These are phyloP conservation scores for Wickerhamiella qilinensis DNA, from an alignment of 805 yeast genomes.

Conservation along the genomic window DNA sequence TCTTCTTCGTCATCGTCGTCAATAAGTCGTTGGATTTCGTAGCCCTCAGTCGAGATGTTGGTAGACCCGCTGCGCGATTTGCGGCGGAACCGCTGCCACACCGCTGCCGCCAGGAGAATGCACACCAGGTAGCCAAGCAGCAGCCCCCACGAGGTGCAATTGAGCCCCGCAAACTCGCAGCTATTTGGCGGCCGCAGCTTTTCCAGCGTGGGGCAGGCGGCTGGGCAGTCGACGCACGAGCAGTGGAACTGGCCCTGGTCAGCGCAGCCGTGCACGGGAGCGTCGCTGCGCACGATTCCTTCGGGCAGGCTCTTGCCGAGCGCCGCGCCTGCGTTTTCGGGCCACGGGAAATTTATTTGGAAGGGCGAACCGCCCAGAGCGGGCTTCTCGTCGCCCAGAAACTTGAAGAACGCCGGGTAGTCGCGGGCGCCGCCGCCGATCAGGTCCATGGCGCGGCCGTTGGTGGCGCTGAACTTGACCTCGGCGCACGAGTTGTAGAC, in stretches of 20 bases:
- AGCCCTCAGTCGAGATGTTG: neutral
- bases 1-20: conserved; percentile 22
- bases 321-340: conserved; percentile 37
- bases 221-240: conserved; percentile 79
- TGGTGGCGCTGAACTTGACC: conserved; percentile 84
- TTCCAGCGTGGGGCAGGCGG: conserved; percentile 58
- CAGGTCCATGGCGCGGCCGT: conserved; percentile 91
- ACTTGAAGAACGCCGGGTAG: conserved; percentile 58
- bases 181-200: conserved; percentile 23
- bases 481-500: conserved; percentile 77
- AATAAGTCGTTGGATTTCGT: conserved; percentile 22
- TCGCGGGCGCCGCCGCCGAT: conserved; percentile 93
- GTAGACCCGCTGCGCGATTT: neutral
- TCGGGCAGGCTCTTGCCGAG: neutral
- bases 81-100: conserved; percentile 6
- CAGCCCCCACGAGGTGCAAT: conserved; percentile 58
- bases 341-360: conserved; percentile 65
- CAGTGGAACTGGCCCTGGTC: conserved; percentile 39
- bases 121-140: conserved; percentile 26
- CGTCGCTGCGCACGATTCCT: neutral
- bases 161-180: conserved; percentile 46
- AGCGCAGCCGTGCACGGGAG: conserved; percentile 28
- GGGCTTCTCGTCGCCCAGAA: conserved; percentile 90
- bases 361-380: conserved; percentile 89
- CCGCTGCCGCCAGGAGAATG: conserved; percentile 2